A percentile compares a stretch with the other conserved stretches of the same genome.
phyloP scores from a whole-genome alignment of 2,329 filamentous ascomycete genomes.

The Cladophialophora psammophila region DNA sequence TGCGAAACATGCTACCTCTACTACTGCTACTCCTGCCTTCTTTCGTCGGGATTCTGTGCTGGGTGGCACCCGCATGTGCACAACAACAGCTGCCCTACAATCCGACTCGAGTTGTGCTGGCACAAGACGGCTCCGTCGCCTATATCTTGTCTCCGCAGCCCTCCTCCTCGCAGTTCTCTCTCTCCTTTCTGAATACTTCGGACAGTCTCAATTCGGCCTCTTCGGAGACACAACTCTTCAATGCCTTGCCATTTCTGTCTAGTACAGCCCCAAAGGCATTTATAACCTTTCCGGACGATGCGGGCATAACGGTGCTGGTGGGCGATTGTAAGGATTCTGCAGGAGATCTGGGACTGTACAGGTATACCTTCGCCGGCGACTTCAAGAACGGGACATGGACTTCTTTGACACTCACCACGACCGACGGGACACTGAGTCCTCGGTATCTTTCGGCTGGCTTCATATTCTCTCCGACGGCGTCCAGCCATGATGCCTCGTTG shows the following conservation, averaged over 20 bases:
- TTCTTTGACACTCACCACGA: constrained; percentile 49
- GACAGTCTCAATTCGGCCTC: constrained; percentile 60
- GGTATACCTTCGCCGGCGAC: constrained; percentile 60
- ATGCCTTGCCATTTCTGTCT: constrained; percentile 68
- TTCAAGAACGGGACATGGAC: constrained; percentile 63
- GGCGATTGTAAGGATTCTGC: constrained; percentile 71
- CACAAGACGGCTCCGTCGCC: constrained; percentile 62
- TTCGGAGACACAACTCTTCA: constrained; percentile 48
- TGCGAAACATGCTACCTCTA: constrained; percentile 28
- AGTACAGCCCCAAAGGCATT: constrained; percentile 64
- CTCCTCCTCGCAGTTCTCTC: constrained; percentile 56
- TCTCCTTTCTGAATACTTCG: constrained; percentile 73
- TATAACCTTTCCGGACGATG: constrained; percentile 66
- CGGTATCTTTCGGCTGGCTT: constrained; percentile 68
- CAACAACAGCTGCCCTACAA: constrained; percentile 75
- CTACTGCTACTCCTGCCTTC: constrained; percentile 21
- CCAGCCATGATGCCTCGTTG: constrained; percentile 60
- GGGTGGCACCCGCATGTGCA: constrained; percentile 42
- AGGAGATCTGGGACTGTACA: constrained; percentile 69
- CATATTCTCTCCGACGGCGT: constrained; percentile 70
- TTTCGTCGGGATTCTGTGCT: constrained; percentile 29
- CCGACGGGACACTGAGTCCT: constrained; percentile 51
- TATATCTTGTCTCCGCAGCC: constrained; percentile 73
- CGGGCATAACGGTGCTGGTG: constrained; percentile 74
- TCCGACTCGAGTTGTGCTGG: constrained; percentile 73